phyloP scores from a whole-genome alignment of 2,329 filamentous ascomycete species.

The Colletotrichum filicis region DNA sequence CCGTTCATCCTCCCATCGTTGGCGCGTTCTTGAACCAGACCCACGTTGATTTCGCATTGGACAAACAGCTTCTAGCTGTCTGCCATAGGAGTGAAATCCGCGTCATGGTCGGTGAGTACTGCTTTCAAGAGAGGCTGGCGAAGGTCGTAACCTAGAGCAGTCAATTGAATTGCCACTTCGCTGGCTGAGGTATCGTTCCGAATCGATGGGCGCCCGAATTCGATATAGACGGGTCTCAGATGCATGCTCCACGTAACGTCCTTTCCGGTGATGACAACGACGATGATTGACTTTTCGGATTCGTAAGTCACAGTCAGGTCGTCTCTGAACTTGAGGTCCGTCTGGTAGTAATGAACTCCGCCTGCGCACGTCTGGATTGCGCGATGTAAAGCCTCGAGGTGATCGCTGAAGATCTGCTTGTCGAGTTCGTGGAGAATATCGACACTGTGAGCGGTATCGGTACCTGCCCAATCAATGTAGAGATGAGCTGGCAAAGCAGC shows the following conservation, averaged over 20 bases:
- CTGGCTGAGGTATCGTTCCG: not conserved
- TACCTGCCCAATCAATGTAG: not conserved
- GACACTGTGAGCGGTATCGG: not conserved
- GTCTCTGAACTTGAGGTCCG: conserved; percentile 20
- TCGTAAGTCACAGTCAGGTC: conserved; percentile 31
- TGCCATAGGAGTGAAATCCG: not conserved
- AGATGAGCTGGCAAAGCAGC: conserved; percentile 11
- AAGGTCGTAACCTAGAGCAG: conserved; percentile 12
- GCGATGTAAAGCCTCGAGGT: not conserved
- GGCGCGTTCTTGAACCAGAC: not conserved
- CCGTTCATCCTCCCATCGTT: not conserved
- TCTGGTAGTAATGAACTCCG: conserved; percentile 12
- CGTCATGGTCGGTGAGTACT: not conserved
- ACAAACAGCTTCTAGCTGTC: conserved; percentile 28
- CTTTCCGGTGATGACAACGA: conserved; percentile 16
- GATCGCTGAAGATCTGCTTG: not conserved
- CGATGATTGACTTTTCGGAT: conserved; percentile 17
- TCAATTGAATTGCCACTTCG: not conserved
- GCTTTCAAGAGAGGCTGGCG: conserved; percentile 17
- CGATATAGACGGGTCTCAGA: conserved; percentile 7
- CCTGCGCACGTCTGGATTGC: conserved; percentile 6
- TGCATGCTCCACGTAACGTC: conserved; percentile 34
- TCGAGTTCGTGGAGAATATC: not conserved
- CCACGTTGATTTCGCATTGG: conserved; percentile 14
- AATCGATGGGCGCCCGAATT: not conserved